Evolutionary conservation across 1,139 yeast genomes (phyloP), one percentile per base, ranked within the genome.

Genomic region (Spathaspora sp.): DNA sequence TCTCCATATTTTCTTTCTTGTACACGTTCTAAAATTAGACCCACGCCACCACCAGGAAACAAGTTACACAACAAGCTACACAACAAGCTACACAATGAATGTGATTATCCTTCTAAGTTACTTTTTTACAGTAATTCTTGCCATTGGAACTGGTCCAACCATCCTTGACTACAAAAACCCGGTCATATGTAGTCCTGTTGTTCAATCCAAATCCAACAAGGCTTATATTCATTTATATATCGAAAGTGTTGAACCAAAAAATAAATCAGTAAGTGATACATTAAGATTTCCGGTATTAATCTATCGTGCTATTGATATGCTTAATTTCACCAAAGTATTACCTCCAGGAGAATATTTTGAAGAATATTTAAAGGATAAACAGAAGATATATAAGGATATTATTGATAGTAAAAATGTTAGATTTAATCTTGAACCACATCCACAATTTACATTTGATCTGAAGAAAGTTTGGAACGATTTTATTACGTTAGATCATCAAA

Each of bases 291-390:
- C 69, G n/a, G 51, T 54, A 0, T 52, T 63, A 36, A 57, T 68
- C 13, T 60, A 67, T 46, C 62, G 56, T 43, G 60, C 65, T 45
- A 46, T 53, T 2, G 67, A 66, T 36, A 51, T 68, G 39, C 47
- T 50, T 31, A 55, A 64, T 41, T 58, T 64, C 45, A 48, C 60
- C 4, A 50, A 56, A 9, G 11, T 68, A 2, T 69, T 69, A 2
- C 39, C 54, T 2, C 43, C 60, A 10, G 55, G 54, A 24, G 46
- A 43, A 25, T 64, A 55, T 50, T 24, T 27, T 25, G 17, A 43
- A 7, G 40, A 39, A 13, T 58, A 52, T 41, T 41, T 46, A 7
- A 42, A 46, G 9, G 44, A 54, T 11, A 55, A 56, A 42, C 41
- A 33, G 13, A 43, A 44, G 9, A 47, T 56, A 25, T 58, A 55